Evolutionary conservation across 352 stramenopile genomes (phyloP).

Genomic region (Phytophthora gonapodyides): DNA sequence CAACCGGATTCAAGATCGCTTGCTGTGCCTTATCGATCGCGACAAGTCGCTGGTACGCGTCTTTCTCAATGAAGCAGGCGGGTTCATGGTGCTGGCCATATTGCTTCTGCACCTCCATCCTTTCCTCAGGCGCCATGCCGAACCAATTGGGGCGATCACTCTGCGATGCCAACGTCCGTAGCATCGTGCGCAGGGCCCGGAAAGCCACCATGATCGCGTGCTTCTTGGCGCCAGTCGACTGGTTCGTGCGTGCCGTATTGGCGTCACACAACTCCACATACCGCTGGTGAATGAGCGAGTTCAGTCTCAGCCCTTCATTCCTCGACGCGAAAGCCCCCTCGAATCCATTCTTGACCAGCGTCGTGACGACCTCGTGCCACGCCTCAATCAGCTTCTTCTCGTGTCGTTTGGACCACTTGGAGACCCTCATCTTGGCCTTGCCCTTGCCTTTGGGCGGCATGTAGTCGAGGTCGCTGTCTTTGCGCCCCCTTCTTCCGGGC

Average conservation of each 20-base stretch:
- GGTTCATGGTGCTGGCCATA: constrained; percentile 42
- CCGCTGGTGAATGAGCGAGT: constrained; percentile 42
- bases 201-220: constrained; percentile 42
- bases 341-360: constrained; percentile 25
- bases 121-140: constrained; percentile 36
- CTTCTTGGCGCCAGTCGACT: constrained; percentile 42
- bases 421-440: constrained; percentile 23
- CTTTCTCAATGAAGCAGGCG: constrained; percentile 40
- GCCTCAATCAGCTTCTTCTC: constrained; percentile 33
- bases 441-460: constrained; percentile 33
- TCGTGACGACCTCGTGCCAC: constrained; percentile 41
- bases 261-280: constrained; percentile 38
- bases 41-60: constrained; percentile 32
- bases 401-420: constrained; percentile 38
- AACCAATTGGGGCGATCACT: constrained; percentile 47
- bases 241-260: constrained; percentile 28
- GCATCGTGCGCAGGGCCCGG: constrained; percentile 33
- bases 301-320: constrained; percentile 34
- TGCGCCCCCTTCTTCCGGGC: constrained; percentile 6
- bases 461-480: constrained; percentile 22
- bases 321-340: constrained; percentile 30
- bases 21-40: constrained; percentile 38
- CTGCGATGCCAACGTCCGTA: constrained; percentile 34
- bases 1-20: constrained; percentile 23
- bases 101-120: constrained; percentile 39